Evolutionary conservation across 352 stramenopile genomes (phyloP), one percentile per base, ranked within the genome.

Genomic region (Aphanomyces euteiches): DNA sequence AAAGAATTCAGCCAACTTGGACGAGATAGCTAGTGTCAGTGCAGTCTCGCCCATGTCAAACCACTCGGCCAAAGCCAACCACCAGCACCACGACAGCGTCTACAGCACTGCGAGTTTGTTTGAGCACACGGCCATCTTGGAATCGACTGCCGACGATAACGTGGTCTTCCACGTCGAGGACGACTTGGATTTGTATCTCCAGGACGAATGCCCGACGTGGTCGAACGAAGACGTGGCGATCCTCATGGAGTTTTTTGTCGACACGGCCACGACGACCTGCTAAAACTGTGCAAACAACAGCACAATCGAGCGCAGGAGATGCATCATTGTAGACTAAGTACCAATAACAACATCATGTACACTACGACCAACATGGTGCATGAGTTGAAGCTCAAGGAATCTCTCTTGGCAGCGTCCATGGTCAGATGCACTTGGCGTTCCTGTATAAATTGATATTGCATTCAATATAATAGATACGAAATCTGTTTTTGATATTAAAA

Each of bases 241-340:
- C 19, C 59, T 67, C 59, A 17, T 67, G 10, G 59, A 67, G 19
- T 67, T 19, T 34, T 48, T 67, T 40, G 59, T 67, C n/a, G 59
- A 67, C 28, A 21, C 59, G 8, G 39, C 53, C 28, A 10, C 17
- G 15, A 19, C 37, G 12, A 6, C 37, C 12, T 41, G 37, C 34
- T 12, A 15, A 17, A 17, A 28, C n/a, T 10, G 36, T 13, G 34
- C 19, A 34, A n/a, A 40, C 7, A 37, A 7, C 3, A 28, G 36
- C 15, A 48, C 38, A 0, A 39, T 10, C 19, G n/a, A 21, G 10
- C 56, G 12, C 19, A 21, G 6, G 28, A 17, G 41, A 17, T 48
- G 37, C 37, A 4, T 5, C 15, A 50, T 8, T 53, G 37, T 53
- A 47, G 7, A 50, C 53, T 53, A 47, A 17, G 17, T 59, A 59